These are phyloP conservation scores for Xylariaceae sp. DNA, from an alignment of 2,329 filamentous ascomycete genomes.

Conservation along the genomic window DNA sequence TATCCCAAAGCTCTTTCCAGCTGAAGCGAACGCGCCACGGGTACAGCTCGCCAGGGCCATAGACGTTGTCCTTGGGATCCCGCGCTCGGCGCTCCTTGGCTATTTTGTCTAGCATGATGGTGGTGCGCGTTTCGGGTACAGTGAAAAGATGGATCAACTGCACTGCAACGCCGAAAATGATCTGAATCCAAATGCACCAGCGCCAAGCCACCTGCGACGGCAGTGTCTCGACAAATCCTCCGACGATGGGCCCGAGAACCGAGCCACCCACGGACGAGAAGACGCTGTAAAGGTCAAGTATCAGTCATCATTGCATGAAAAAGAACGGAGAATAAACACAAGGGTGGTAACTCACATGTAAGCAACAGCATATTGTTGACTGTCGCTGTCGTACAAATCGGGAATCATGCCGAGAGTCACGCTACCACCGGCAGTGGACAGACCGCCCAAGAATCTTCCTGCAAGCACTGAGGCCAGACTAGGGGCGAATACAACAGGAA, in stretches of 20 bases:
- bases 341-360: constrained; percentile 44
- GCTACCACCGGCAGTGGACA: constrained; percentile 66
- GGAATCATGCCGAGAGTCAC: constrained; percentile 72
- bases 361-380: constrained; percentile 69
- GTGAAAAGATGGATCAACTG: constrained; percentile 62
- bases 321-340: background rate
- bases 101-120: constrained; percentile 71
- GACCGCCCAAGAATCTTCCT: constrained; percentile 63
- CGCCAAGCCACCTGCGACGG: constrained; percentile 53
- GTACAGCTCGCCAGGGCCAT: constrained; percentile 67
- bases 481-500: constrained; percentile 65
- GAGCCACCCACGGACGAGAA: constrained; percentile 77
- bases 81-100: constrained; percentile 66
- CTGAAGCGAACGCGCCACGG: constrained; percentile 34
- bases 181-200: constrained; percentile 72
- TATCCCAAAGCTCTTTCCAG: constrained; percentile 40
- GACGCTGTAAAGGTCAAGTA: constrained; percentile 37
- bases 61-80: constrained; percentile 56
- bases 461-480: constrained; percentile 68
- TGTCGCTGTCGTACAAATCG: constrained; percentile 65
- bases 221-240: constrained; percentile 66
- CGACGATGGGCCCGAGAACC: constrained; percentile 71
- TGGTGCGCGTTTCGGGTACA: constrained; percentile 73
- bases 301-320: background rate
- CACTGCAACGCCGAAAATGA: constrained; percentile 68